Base-by-base conservation (phyloP, 106 monocot genomes). In the Xerophyta viscosa region DNA sequence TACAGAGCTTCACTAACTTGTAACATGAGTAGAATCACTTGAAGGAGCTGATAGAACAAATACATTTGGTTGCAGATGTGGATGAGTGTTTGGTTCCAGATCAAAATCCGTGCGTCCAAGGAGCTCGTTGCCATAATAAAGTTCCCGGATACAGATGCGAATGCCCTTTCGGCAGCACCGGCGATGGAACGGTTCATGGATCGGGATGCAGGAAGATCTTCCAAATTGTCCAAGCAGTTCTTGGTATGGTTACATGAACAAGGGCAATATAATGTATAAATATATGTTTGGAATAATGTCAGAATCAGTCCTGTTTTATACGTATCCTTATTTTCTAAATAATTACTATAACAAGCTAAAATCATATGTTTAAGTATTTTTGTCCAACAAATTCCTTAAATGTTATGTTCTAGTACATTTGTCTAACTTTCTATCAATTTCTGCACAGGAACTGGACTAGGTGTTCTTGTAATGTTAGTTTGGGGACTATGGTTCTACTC, bases 161-260 rank as follows among this genome's bases (percentile, higher is more conserved):
- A 48, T 71, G 71, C 57, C 71, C 71, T 0, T 64, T 71, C 39
- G 71, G 64, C 39, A 71, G 54, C 21, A 29, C 48, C 27, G 71
- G 71, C n/a, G 72, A 72, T 65, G 65, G 65, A 45, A 72, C 72
- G 12, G 60, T 13, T 15, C 18, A 43, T 26, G 60, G 72, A 9
- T 72, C 72, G 25, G 58, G 65, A n/a, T 66, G 72, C 29, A 58
- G 52, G 44, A 65, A 54, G 28, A 47, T 72, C 15, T 72, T 60
- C 26, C 44, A 27, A 11, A 64, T 64, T 27, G 31, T 71, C 4
- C 63, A 71, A 64, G 27, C 56, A n/a, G 37, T 71, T 63, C 49
- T 71, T 18, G 69, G 69, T 69, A 57, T 19, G 33, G n/a, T n/a
- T n/a, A n/a, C n/a, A n/a, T n/a, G n/a, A n/a, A n/a, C n/a, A n/a